phyloP scores from a whole-genome alignment of 2,329 filamentous ascomycete genomes.

The Septoria petroselini region DNA sequence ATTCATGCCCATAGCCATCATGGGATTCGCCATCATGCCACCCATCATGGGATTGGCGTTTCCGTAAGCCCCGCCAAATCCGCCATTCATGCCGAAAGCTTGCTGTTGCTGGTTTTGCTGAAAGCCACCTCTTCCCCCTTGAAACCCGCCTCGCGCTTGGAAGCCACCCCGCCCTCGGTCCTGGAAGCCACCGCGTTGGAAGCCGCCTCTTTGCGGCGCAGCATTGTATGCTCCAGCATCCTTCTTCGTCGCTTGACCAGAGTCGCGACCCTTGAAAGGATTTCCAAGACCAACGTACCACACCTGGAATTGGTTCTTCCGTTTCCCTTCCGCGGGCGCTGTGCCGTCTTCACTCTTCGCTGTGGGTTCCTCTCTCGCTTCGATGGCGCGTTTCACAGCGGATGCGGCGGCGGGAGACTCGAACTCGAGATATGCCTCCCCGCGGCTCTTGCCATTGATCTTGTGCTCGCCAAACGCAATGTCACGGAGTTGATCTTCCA shows the following conservation, averaged over 20 bases:
- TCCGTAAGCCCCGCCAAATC: constrained; percentile 15
- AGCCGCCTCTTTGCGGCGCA: constrained; percentile 12
- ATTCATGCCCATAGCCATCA: constrained; percentile 24
- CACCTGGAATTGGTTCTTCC: constrained; percentile 73
- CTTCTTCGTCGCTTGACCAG: constrained; percentile 39
- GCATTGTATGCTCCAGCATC: constrained; percentile 37
- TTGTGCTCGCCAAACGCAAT: constrained; percentile 98
- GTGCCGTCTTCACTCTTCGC: constrained; percentile 19
- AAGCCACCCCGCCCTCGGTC: constrained; percentile 11
- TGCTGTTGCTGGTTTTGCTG: constrained; percentile 26
- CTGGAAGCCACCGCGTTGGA: constrained; percentile 47
- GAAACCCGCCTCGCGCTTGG: constrained; percentile 49
- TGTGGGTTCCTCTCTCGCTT: constrained; percentile 41
- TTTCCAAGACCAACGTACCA: constrained; percentile 22
- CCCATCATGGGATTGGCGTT: constrained; percentile 15
- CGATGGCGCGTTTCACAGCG: constrained; percentile 77
- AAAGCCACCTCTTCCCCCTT: constrained; percentile 34
- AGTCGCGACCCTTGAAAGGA: constrained; percentile 49
- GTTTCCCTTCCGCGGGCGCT: constrained; percentile 16
- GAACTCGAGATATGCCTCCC: constrained; percentile 84
- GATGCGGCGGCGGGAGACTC: constrained; percentile 78
- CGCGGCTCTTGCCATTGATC: constrained; percentile 97
- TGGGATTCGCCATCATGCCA: constrained; percentile 19
- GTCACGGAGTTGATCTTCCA: constrained; percentile 82
- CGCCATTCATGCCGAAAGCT: constrained; percentile 27